phyloP scores from a whole-genome alignment of 2,329 filamentous ascomycete genomes.

The Fusarium cicatricum region DNA sequence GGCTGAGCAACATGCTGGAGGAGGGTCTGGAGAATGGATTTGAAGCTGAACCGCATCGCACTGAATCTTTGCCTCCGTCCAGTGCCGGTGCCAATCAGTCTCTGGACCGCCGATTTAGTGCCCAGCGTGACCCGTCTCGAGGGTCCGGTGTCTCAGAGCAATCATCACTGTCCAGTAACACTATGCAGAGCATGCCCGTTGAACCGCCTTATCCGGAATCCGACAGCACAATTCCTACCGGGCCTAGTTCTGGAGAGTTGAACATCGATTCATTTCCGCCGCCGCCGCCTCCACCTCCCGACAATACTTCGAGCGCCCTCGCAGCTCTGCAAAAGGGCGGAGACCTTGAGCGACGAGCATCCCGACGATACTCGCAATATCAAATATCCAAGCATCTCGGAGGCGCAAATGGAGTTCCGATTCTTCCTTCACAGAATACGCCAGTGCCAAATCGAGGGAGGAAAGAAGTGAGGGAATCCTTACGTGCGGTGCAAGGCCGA shows the following conservation, averaged over 20 bases:
- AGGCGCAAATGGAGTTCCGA: constrained; percentile 81
- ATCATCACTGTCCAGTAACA: constrained; percentile 76
- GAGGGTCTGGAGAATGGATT: constrained; percentile 66
- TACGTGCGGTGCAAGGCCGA: constrained; percentile 71
- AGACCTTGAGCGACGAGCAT: constrained; percentile 90
- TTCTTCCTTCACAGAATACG: constrained; percentile 83
- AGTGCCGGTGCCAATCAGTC: constrained; percentile 48
- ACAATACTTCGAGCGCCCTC: constrained; percentile 87
- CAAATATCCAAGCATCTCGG: constrained; percentile 96
- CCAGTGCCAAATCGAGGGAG: constrained; percentile 86
- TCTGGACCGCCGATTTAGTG: constrained; percentile 57
- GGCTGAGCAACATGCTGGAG: constrained; percentile 65
- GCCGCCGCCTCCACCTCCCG: constrained; percentile 71
- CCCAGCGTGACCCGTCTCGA: constrained; percentile 61
- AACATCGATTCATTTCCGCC: constrained; percentile 74
- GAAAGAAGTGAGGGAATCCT: constrained; percentile 80
- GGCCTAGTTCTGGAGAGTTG: constrained; percentile 52
- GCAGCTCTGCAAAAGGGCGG: constrained; percentile 91
- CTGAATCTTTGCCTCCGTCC: constrained; percentile 39
- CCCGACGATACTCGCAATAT: constrained; percentile 92
- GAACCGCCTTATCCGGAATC: constrained; percentile 75
- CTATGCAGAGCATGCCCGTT: constrained; percentile 79
- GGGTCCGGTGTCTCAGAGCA: constrained; percentile 63
- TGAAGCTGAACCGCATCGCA: constrained; percentile 49
- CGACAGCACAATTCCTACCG: constrained; percentile 59